Evolutionary conservation across 1,284 basidiomycete species (phyloP).

Genomic region (Malassezia sympodialis): DNA sequence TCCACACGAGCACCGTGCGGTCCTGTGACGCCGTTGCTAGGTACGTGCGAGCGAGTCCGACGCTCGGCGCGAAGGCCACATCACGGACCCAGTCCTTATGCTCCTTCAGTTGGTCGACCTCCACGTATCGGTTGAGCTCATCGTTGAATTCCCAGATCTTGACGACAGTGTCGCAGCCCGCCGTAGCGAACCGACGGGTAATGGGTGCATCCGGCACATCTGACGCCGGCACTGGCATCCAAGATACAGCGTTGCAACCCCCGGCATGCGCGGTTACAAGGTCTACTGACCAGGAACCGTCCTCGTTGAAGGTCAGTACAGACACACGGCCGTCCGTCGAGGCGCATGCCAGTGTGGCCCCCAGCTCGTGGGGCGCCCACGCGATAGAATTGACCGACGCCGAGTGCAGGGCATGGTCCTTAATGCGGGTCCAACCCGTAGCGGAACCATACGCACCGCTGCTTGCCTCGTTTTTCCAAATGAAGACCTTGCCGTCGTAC

Average conservation of each 20-base stretch:
- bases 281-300: slow-evolving; percentile 89
- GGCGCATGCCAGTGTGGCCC: slow-evolving; percentile 90
- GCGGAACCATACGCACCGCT: slow-evolving; percentile 23
- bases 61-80: slow-evolving; percentile 93
- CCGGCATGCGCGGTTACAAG: slow-evolving; percentile 93
- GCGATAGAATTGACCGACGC: slow-evolving; percentile 95
- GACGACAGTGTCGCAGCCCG: slow-evolving; percentile 90
- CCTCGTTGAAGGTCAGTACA: slow-evolving; percentile 92
- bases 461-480: slow-evolving; percentile 72
- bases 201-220: slow-evolving; percentile 44
- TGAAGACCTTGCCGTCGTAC: slow-evolving; percentile 94
- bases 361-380: slow-evolving; percentile 95
- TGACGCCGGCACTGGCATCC: slow-evolving; percentile 60
- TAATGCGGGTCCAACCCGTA: slow-evolving; percentile 75
- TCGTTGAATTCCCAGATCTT: slow-evolving; percentile 75
- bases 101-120: slow-evolving; percentile 35
- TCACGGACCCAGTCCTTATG: slow-evolving; percentile 97
- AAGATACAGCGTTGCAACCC: slow-evolving; percentile 92
- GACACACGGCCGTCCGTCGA: slow-evolving; percentile 97
- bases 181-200: slow-evolving; percentile 63
- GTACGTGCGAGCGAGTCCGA: slow-evolving; percentile 84
- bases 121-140: slow-evolving; percentile 36
- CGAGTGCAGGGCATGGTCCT: slow-evolving; percentile 87
- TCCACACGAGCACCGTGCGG: slow-evolving; percentile 82
- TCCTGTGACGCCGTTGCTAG: slow-evolving; percentile 90